Base-by-base conservation (phyloP, 768 basidiomycete genomes). In the Tylopilus sp. region DNA sequence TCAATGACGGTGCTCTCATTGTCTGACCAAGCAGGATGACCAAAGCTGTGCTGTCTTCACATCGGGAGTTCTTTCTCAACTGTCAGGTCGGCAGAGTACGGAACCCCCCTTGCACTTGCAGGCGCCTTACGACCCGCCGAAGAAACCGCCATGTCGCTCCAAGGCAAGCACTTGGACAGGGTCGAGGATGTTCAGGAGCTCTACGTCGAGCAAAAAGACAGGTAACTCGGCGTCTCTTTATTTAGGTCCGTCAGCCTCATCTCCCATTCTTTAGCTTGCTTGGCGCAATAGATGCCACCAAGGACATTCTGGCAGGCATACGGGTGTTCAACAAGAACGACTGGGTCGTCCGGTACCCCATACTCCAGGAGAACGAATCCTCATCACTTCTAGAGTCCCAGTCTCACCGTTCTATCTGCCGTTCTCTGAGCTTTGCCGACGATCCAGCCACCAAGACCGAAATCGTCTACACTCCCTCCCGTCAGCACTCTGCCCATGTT, bases 311-410 rank as follows among this genome's bases (percentile, higher is more conserved):
- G 34, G 71, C 70, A 45, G 87, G 87, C 61, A 72, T 98, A 21
- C 81, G 82, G 45, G 74, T 75, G 46, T 97, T 96, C 76, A 97
- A 90, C 74, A 85, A 86, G 72, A 76, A 84, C 34, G 80, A 88
- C 58, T 97, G 92, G 94, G 80, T 89, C 24, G 84, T 98, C 16
- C 77, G 91, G 53, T 98, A 98, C 70, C 95, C 95, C 48, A 81
- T 82, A 64, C 74, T 94, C 50, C 73, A 76, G 28, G 79, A 84
- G 49, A 59, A 70, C 3, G 51, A 58, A 12, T 62, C 70, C 19
- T 49, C 68, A 12, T n/a, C 67, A 13, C 45, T 72, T 1, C 60
- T 70, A 56, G 54, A 70, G 21, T 60, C 66, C 38, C 56, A 53
- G 26, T 49, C 57, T 26, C 72, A 72, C 36, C 76, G 74, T 51